Conservation (phyloP, 2,329 filamentous ascomycete species). For the Alternaria triticimaculans region DNA sequence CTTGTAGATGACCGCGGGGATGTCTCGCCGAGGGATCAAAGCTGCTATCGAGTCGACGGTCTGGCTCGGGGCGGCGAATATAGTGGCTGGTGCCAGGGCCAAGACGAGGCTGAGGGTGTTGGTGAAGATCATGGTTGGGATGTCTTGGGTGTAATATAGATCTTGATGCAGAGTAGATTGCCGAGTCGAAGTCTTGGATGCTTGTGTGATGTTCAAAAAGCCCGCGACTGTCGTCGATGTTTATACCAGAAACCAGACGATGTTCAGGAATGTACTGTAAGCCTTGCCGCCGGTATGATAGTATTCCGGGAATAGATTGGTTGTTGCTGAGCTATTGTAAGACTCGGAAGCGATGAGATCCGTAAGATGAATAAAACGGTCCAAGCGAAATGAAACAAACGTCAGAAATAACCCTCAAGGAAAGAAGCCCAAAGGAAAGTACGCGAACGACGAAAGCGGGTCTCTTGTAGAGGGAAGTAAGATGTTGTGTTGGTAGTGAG, state of each 20-base stretch:
- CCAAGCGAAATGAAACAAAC: not conserved
- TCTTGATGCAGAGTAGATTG: too few species aligned
- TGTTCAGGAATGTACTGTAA: not conserved
- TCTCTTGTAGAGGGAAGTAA: not conserved
- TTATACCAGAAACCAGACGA: not conserved
- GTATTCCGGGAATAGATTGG: not conserved
- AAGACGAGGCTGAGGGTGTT: constrained; percentile 39
- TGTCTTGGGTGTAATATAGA: too few species aligned
- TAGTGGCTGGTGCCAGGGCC: constrained; percentile 41
- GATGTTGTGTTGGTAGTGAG: not conserved
- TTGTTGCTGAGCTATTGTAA: not conserved
- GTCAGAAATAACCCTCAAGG: not conserved
- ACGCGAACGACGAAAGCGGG: not conserved
- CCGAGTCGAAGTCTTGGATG: constrained; percentile 14
- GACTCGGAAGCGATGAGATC: not conserved
- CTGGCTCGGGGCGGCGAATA: constrained; percentile 44
- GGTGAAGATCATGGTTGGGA: constrained; percentile 50
- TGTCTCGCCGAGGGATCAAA: constrained; percentile 23
- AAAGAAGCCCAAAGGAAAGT: not conserved
- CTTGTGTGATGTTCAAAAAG: constrained; percentile 4
- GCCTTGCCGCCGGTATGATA: not conserved
- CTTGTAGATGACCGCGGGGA: constrained; percentile 26
- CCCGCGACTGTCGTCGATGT: not conserved
- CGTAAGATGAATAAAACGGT: not conserved
- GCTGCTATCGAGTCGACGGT: constrained; percentile 28